Base-by-base conservation (phyloP, 2,329 filamentous ascomycete genomes). In the Capronia americana region DNA sequence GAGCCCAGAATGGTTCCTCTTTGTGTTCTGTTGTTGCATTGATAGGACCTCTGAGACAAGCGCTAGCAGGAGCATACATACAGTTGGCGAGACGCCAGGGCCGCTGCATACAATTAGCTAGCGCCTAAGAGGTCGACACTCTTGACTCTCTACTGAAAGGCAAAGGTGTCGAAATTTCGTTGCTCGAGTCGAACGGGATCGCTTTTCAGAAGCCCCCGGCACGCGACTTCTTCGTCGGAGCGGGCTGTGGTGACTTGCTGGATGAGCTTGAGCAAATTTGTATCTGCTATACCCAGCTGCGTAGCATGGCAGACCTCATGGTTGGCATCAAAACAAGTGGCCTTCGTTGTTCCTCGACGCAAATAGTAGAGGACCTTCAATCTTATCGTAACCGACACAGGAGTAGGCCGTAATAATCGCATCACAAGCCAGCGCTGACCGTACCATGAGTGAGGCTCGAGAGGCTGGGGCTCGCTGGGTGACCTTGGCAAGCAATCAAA, bases 401-500 rank as follows among this genome's bases (percentile, higher is more conserved):
- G 23, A 51, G 48, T 17, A 26, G 26, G 14, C 8, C n/a, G n/a
- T n/a, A n/a, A n/a, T 23, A 24, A 14, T 51, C 3, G 48, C 23
- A 14, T 14, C 20, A 11, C 20, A 51, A 51, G 20, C 24, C 10
- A 26, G 23, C 20, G 48, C 17, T 51, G 20, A 51, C 48, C 24
- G 12, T 12, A 28, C 23, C 3, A 14, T 28, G 20, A 51, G 20
- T 44, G 38, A 1, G 38, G n/a, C n/a, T n/a, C n/a, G 38, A 44
- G 17, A 44, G 48, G 48, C 24, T 51, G 23, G 20, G 44, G 20
- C 20, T 28, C 10, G 48, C 14, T 26, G 23, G 48, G 48, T 28
- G 48, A 51, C 20, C 23, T 26, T 51, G 53, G 53, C 26, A 55
- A 34, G 53, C 28, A 55, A 55, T 55, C 28, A 55, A 20, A 55